Base-by-base conservation (phyloP, 768 basidiomycete species). In the Sporobolomyces pararoseus region DNA sequence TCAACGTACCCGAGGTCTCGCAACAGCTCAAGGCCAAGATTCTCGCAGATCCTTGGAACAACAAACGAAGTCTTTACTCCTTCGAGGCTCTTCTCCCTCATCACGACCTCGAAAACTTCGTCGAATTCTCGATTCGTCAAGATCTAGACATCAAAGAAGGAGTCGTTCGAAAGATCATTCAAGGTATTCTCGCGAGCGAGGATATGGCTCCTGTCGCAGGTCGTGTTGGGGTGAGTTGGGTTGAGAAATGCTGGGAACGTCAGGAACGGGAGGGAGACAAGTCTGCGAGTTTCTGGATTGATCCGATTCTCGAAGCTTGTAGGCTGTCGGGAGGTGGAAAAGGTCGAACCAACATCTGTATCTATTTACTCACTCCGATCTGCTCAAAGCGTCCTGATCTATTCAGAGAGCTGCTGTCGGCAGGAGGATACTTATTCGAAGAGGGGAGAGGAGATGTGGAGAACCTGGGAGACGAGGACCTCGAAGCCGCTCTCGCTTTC, bases 201-300 rank as follows among this genome's bases (percentile, higher is more conserved):
- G 73, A 74, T 46, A 54, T 63, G n/a, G 66, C 73, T 3, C 66
- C 67, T 25, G 31, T 71, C 17, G 42, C 60, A 0, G 73, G 70
- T 29, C 61, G 53, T 47, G 67, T 71, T 37, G 66, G 50, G 0
- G 3, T 71, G 9, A 44, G 27, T 1, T 71, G 70, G 70, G 17
- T 74, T 42, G 65, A 67, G 19, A 61, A 68, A 39, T 51, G 50
- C n/a, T 70, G 68, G 65, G 65, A 25, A 0, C 23, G 35, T 12
- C 19, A 17, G 31, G 29, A 19, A 16, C 25, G 29, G 29, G 16
- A 37, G 13, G 42, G 37, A 5, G 14, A 21, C 4, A 12, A 16
- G 4, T n/a, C 44, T 2, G 14, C 14, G 39, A n/a, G 35, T 19
- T 71, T 66, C 44, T 71, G 66, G 66, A 54, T 68, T 19, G 27